phyloP scores from a whole-genome alignment of 225 moss, liverwort and hornwort genomes.

The Antitrichia curtipendula region DNA sequence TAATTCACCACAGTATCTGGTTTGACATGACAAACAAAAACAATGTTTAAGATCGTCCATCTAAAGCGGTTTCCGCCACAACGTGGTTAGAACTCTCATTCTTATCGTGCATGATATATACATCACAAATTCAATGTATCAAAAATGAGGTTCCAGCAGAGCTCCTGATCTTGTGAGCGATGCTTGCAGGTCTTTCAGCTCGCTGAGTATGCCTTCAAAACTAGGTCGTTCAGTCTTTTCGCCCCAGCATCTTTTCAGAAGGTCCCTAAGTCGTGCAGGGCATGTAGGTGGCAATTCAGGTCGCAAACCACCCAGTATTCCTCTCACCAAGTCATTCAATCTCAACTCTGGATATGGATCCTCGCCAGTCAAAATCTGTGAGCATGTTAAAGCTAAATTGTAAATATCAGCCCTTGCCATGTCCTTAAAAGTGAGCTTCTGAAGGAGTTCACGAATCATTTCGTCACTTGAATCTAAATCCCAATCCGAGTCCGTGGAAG shows the following conservation, averaged over 20 bases:
- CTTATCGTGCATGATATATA: not conserved
- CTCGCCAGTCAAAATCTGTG: not conserved
- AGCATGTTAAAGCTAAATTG: not conserved
- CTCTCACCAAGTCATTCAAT: not conserved
- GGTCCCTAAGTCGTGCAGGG: not conserved
- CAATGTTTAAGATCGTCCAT: not conserved
- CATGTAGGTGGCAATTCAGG: not conserved
- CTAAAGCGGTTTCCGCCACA: no score
- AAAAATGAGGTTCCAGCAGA: not conserved
- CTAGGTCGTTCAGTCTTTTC: not conserved
- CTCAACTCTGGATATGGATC: not conserved
- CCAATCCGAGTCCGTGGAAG: not conserved
- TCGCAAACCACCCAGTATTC: not conserved
- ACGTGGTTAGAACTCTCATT: not conserved
- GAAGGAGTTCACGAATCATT: not conserved
- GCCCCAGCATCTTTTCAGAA: not conserved
- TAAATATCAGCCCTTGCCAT: not conserved
- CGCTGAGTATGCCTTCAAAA: not conserved
- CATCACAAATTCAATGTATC: not conserved
- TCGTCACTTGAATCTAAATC: not conserved
- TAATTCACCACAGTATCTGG: not conserved
- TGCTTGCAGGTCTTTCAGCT: not conserved
- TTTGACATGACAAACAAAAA: not conserved
- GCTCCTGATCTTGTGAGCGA: not conserved
- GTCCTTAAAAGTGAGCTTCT: not conserved